Evolutionary conservation across 768 basidiomycete genomes (phyloP), one percentile per base, ranked within the genome.

Genomic region (Lactifluus rugatus): DNA sequence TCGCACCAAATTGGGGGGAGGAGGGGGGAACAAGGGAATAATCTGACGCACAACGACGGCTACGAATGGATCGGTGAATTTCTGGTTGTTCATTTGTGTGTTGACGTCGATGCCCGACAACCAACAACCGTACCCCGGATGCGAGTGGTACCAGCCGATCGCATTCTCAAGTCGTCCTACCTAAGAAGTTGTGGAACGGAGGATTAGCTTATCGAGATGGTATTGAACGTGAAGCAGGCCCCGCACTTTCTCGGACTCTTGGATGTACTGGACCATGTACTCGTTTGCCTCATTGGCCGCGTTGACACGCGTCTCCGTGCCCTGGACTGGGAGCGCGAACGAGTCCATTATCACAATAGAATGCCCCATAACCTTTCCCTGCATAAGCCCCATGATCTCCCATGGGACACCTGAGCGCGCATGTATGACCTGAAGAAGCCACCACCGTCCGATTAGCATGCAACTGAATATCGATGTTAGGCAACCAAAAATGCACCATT

Each of bases 331-430:
- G 3, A 99, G 76, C 5, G 96, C 94, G 64, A 97, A 98, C 11
- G 92, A 93, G 71, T 99, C 96, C 82, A 96, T 86, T 68, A 99
- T 84, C 14, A 89, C 84, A 37, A 89, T 74, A 1, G 85, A 77
- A 61, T 84, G 84, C 2, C 82, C 87, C 9, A 89, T 74, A 37
- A 96, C 86, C 72, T 96, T 95, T 56, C 94, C 94, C 72, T 96
- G 94, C 93, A 99, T 96, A 32, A 98, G 81, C 10, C 95, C 95
- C 95, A 99, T 99, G 68, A 99, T 96, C 73, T 99, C 95, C 75
- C 97, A 91, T 58, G 89, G 87, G 5, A 96, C 95, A 58, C 95
- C 95, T 2, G 95, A 97, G 51, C 95, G 84, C 32, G 95, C 95
- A 70, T 97, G 95, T 70, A 97, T 98, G 62, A 98, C 88, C 95